Evolutionary conservation across 306 rosid species (phyloP).

Genomic region (Styphnolobium japonicum): DNA sequence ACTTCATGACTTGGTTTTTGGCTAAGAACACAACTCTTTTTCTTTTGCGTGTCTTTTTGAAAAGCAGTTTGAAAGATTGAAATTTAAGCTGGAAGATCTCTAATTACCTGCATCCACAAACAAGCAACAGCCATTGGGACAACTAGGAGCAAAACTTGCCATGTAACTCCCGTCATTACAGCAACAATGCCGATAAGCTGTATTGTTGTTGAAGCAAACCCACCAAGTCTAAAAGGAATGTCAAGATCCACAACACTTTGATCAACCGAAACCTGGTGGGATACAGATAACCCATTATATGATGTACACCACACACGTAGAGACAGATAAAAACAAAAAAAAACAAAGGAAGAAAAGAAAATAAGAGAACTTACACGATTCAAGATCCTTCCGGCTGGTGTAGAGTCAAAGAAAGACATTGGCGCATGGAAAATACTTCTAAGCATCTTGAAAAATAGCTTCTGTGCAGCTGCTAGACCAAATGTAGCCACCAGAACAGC

Average conservation of each 20-base stretch:
- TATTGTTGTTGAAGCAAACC: slow-evolving; percentile 90
- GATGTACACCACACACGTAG: slow-evolving; percentile 1
- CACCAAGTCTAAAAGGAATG: slow-evolving; percentile 96
- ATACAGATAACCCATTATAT: slow-evolving; percentile 28
- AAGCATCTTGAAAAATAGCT: slow-evolving; percentile 81
- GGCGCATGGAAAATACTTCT: slow-evolving; percentile 80
- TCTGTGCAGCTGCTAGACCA: slow-evolving; percentile 90
- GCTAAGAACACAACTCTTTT: background rate
- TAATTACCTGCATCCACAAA: slow-evolving; percentile 89
- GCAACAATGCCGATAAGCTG: slow-evolving; percentile 91
- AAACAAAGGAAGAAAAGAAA: background rate
- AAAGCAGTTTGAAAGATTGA: background rate
- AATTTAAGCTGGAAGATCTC: background rate
- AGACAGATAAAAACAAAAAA: background rate
- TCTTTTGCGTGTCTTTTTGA: background rate
- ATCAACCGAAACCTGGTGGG: slow-evolving; percentile 78
- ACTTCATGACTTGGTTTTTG: background rate
- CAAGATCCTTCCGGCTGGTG: slow-evolving; percentile 95
- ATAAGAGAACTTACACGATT: slow-evolving; percentile 69
- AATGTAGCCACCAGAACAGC: slow-evolving; percentile 91
- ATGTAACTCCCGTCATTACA: slow-evolving; percentile 85
- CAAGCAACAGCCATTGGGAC: slow-evolving; percentile 84
- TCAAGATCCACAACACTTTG: slow-evolving; percentile 99
- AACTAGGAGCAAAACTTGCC: slow-evolving; percentile 92
- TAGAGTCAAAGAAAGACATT: slow-evolving; percentile 95